Conservation (phyloP, 2,329 filamentous ascomycete genomes). For the Dichotomopilus funicola region DNA sequence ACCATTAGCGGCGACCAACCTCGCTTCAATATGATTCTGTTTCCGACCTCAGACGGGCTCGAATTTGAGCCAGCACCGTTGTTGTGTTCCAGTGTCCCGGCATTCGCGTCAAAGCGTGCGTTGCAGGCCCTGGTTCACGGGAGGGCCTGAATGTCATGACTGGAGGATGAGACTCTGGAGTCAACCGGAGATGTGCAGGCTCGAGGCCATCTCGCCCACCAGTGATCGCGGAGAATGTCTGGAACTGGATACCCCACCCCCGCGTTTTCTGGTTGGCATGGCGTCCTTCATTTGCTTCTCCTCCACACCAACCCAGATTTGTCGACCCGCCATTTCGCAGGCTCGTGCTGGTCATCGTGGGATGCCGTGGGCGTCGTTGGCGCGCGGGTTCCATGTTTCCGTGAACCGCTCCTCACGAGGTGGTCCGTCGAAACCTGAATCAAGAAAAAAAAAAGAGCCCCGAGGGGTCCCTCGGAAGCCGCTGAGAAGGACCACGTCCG, state of each 20-base stretch:
- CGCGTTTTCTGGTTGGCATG: constrained; percentile 20
- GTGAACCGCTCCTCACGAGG: neutral
- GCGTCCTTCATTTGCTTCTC: constrained; percentile 14
- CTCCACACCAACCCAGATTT: constrained; percentile 6
- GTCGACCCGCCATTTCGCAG: constrained; percentile 6
- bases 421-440: too few species aligned
- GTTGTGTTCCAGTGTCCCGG: too few species aligned
- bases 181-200: constrained; percentile 1
- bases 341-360: neutral
- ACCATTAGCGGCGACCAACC: too few species aligned
- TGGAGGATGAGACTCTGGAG: neutral
- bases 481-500: neutral
- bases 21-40: too few species aligned
- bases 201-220: neutral
- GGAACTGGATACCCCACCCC: constrained; percentile 18
- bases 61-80: too few species aligned
- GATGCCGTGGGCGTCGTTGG: neutral
- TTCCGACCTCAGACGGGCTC: too few species aligned
- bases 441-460: too few species aligned
- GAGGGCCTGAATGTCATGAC: neutral
- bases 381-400: neutral
- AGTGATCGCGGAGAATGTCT: constrained; percentile 8
- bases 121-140: neutral
- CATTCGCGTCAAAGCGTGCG: neutral
- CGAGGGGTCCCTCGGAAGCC: neutral